phyloP scores from a whole-genome alignment of 208 protist species.

The Acanthamoeba triangularis region DNA sequence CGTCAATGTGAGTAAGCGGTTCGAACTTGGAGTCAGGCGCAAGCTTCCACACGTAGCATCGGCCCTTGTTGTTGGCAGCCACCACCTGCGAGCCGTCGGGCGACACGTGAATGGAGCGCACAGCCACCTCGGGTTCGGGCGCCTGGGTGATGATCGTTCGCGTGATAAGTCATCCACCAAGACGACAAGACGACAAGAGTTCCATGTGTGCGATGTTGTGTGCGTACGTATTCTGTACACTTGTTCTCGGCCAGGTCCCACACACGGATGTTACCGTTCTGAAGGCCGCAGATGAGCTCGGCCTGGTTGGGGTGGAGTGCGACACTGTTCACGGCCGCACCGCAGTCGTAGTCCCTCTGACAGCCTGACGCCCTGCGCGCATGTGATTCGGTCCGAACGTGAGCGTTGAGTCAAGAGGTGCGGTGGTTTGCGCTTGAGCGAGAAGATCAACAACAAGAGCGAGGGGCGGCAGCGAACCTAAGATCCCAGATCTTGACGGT shows the following conservation, averaged over 20 bases:
- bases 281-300: conserved; percentile 92
- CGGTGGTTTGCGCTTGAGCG: too few relatives aligned
- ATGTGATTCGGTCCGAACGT: too few relatives aligned
- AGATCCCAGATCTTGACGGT: conserved; percentile 96
- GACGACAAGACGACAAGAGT: background rate
- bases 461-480: conserved; percentile 73
- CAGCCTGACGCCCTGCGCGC: conserved; percentile 86
- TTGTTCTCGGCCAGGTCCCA: conserved; percentile 92
- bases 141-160: conserved; percentile 40
- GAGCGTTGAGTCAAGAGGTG: background rate
- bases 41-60: conserved; percentile 87
- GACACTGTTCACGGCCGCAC: conserved; percentile 90
- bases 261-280: conserved; percentile 91
- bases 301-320: conserved; percentile 91
- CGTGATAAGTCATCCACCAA: too few relatives aligned
- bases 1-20: conserved; percentile 77
- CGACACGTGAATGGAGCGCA: conserved; percentile 87
- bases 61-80: conserved; percentile 90
- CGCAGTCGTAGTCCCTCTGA: conserved; percentile 90
- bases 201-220: background rate
- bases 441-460: background rate
- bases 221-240: conserved; percentile 89
- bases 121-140: conserved; percentile 88
- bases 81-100: conserved; percentile 85
- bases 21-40: conserved; percentile 78